Evolutionary conservation across 805 yeast species (phyloP), one percentile per base, ranked within the genome.

Genomic region (Teunomyces tritomae): DNA sequence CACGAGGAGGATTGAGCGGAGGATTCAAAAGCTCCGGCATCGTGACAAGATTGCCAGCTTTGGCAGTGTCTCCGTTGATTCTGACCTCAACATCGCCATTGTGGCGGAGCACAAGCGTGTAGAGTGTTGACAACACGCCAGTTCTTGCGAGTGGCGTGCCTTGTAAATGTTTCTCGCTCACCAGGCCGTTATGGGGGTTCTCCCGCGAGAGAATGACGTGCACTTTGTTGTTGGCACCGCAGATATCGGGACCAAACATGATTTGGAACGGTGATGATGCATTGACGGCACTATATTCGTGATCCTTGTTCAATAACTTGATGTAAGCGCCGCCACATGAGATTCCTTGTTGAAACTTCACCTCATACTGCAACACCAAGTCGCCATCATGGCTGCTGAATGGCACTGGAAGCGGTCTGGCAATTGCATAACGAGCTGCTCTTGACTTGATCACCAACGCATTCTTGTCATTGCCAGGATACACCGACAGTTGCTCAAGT

Each of bases 231-330:
- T 85, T 78, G 45, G 82, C 62, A 2, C 96, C 96, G 70, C 97
- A 91, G 63, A 79, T 82, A 67, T 91, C 97, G 39, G 97, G 97
- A 16, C 97, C 97, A 71, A 91, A 91, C 92, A 91, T 86, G 53
- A 91, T 70, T 65, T 86, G 89, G 68, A 85, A 89, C 2, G 90
- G 87, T 3, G 95, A 77, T 26, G 75, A 82, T 50, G 80, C 78
- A 54, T 71, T 74, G 71, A 89, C 85, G 50, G 79, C 78, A 34
- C 66, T 62, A 30, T 68, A 72, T 47, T 62, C 65, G 1, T 62
- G 72, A 8, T 67, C 65, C 2, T 64, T 63, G 39, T 82, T 73
- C 47, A 91, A 67, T 39, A 91, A 71, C 71, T 91, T 91, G 55
- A 91, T 64, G 68, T 90, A 91, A 1, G 95, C 92, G 47, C 97